Percentiles rank a stretch among this genome's conserved stretches.
Evolutionary conservation across 2,329 filamentous ascomycete genomes (phyloP).

Genomic region (Botrytis cinerea): DNA sequence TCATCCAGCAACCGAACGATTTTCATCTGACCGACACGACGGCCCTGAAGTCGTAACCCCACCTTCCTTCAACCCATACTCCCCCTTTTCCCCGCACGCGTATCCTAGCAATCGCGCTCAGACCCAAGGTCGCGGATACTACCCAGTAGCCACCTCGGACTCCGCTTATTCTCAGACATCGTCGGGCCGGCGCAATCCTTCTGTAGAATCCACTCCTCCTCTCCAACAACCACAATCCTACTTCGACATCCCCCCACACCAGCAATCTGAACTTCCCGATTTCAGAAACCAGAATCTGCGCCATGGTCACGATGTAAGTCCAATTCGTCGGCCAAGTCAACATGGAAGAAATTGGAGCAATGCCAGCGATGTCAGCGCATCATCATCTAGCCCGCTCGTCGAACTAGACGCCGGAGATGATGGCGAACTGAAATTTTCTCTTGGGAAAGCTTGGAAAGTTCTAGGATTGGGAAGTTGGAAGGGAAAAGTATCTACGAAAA

Average conservation of each 20-base stretch:
- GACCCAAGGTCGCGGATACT: constrained; percentile 7
- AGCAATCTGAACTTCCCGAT: neutral
- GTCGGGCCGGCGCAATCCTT: constrained; percentile 7
- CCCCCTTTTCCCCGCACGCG: constrained; percentile 6
- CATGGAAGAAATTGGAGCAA: constrained; percentile 26
- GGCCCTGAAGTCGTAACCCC: constrained; percentile 30
- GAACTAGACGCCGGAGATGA: constrained; percentile 22
- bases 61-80: constrained; percentile 25
- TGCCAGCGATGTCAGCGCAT: constrained; percentile 17
- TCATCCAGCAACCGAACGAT: constrained; percentile 25
- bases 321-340: constrained; percentile 3
- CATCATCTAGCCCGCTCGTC: constrained; percentile 15
- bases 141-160: constrained; percentile 20
- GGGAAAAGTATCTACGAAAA: constrained; percentile 5
- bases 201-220: constrained; percentile 20
- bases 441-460: constrained; percentile 20
- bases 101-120: neutral
- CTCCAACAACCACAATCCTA: constrained; percentile 7
- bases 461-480: constrained; percentile 13
- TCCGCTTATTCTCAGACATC: constrained; percentile 19
- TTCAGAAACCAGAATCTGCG: constrained; percentile 20
- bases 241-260: constrained; percentile 18
- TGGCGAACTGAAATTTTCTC: constrained; percentile 6
- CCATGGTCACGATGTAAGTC: constrained; percentile 14
- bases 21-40: constrained; percentile 29